These are phyloP conservation scores for Globisporangium carolinianum DNA, from an alignment of 352 stramenopile genomes.

Conservation along the genomic window DNA sequence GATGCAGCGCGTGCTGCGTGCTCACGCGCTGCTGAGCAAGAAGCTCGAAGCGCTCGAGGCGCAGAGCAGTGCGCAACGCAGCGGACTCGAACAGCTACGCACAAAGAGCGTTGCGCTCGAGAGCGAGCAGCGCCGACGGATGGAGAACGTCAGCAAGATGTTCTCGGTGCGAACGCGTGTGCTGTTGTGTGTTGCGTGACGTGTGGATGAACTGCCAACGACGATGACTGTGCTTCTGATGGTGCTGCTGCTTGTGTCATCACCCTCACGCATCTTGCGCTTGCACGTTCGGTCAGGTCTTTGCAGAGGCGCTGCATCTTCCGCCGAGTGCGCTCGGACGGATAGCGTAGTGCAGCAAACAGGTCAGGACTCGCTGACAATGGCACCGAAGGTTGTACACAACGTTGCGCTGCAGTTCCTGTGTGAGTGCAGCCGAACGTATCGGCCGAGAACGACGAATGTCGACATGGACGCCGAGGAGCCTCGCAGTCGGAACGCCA, in stretches of 20 bases:
- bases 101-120: constrained; percentile 46
- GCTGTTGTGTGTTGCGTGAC: neutral
- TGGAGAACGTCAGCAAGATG: constrained; percentile 76
- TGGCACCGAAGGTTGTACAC: constrained; percentile 1
- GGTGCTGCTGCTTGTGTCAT: too few relatives aligned
- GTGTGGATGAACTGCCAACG: neutral
- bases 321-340: constrained; percentile 19
- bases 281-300: constrained; percentile 25
- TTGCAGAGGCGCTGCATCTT: constrained; percentile 66
- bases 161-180: constrained; percentile 39
- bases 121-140: constrained; percentile 57
- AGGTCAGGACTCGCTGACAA: neutral
- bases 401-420: neutral
- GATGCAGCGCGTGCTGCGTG: constrained; percentile 26
- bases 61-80: constrained; percentile 25
- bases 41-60: constrained; percentile 54
- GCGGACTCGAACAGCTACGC: constrained; percentile 40
- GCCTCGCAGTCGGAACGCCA: too few relatives aligned
- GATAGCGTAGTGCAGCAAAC: constrained; percentile 13
- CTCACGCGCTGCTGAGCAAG: constrained; percentile 35
- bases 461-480: too few relatives aligned
- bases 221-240: too few relatives aligned
- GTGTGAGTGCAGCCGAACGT: neutral
- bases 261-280: neutral
- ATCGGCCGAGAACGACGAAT: too few relatives aligned